phyloP scores from a whole-genome alignment of 2,329 filamentous ascomycete genomes.

The Sporothrix variecibatus region DNA sequence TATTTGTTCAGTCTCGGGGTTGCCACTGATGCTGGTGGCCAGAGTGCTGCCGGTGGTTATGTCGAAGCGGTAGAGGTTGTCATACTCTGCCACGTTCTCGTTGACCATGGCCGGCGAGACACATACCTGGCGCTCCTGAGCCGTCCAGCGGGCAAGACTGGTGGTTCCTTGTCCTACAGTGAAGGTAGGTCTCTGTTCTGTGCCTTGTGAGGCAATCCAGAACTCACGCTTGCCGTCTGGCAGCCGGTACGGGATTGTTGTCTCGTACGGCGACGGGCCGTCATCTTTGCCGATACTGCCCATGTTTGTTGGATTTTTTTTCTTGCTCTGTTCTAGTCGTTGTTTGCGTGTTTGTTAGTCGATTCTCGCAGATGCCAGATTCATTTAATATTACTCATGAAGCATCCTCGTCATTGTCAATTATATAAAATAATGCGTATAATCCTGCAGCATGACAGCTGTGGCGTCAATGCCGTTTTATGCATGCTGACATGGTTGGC shows the following conservation, averaged over 20 bases:
- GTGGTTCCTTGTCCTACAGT: slow-evolving; percentile 22
- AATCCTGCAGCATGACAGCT: background rate
- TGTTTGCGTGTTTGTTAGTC: background rate
- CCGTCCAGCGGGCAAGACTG: slow-evolving; percentile 25
- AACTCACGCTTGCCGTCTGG: slow-evolving; percentile 28
- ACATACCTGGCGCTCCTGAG: slow-evolving; percentile 18
- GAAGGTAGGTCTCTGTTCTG: background rate
- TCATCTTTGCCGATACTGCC: slow-evolving; percentile 15
- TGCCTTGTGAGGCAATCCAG: slow-evolving; percentile 14
- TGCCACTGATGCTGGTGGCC: background rate
- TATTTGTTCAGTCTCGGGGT: slow-evolving; percentile 14
- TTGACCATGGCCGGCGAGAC: slow-evolving; percentile 31
- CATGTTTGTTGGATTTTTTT: slow-evolving; percentile 2
- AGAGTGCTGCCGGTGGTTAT: background rate
- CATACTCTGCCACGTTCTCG: slow-evolving; percentile 28
- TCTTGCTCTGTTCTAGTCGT: background rate
- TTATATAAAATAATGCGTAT: background rate
- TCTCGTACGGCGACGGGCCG: background rate
- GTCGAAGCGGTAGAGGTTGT: slow-evolving; percentile 21
- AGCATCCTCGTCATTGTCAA: background rate
- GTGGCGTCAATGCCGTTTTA: background rate
- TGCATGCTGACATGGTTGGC: background rate
- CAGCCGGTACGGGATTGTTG: slow-evolving; percentile 24
- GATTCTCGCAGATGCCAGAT: background rate
- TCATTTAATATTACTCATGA: background rate